A percentile compares a stretch with the other conserved stretches of the same genome.
These are phyloP conservation scores for Colletotrichum spinosum DNA, from an alignment of 2,329 filamentous ascomycete genomes.

Conservation along the genomic window DNA sequence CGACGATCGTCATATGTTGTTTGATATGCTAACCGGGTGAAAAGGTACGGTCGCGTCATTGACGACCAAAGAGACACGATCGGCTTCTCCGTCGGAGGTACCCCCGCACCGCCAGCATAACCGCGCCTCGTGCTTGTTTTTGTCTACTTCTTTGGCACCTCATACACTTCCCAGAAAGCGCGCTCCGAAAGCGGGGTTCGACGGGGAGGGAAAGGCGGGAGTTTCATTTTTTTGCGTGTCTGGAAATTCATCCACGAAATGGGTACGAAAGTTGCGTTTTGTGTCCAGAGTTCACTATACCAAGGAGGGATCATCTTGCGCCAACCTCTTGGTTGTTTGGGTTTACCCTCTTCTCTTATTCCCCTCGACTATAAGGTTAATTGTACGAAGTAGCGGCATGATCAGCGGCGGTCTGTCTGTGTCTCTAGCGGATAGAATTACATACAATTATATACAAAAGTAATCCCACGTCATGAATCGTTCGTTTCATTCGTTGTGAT, in stretches of 20 bases:
- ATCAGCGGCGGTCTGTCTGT: too few species aligned
- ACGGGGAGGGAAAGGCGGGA: not conserved
- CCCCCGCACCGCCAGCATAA: conserved; percentile 13
- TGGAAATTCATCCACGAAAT: not conserved
- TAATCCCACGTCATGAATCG: too few species aligned
- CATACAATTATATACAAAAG: too few species aligned
- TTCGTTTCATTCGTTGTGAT: too few species aligned
- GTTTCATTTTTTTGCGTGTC: not conserved
- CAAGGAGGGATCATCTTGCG: not conserved
- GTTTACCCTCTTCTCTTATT: not conserved
- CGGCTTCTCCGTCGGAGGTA: conserved; percentile 57
- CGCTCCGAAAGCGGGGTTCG: too few species aligned
- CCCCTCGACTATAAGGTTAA: too few species aligned
- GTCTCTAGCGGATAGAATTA: too few species aligned
- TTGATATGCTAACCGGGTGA: conserved; percentile 12
- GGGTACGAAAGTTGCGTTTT: not conserved
- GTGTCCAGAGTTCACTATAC: not conserved
- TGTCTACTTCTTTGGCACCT: not conserved
- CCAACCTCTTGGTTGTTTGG: too few species aligned
- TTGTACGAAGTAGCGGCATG: too few species aligned
- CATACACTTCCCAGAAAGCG: not conserved
- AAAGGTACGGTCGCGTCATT: conserved; percentile 68
- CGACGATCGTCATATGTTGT: not conserved
- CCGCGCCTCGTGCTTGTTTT: not conserved
- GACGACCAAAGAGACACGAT: conserved; percentile 71